phyloP scores from a whole-genome alignment of 2,329 filamentous ascomycete species.

The Chrysoporthe cubensis region DNA sequence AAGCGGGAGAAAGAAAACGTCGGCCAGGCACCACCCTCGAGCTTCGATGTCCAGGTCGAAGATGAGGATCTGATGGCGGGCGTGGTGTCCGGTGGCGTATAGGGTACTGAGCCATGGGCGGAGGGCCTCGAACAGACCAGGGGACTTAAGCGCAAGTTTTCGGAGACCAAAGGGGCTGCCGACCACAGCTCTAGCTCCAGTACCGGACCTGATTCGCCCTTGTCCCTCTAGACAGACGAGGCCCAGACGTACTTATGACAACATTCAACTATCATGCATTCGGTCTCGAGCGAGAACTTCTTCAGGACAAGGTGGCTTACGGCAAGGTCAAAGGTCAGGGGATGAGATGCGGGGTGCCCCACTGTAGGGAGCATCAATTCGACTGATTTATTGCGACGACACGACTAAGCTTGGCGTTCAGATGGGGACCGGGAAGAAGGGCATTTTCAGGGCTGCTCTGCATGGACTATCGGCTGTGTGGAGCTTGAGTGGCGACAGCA shows the following conservation, averaged over 20 bases:
- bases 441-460: not conserved
- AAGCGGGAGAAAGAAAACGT: constrained; percentile 51
- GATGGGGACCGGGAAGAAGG: not conserved
- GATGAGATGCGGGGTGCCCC: not conserved
- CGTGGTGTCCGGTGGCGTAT: constrained; percentile 30
- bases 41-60: constrained; percentile 54
- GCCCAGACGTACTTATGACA: not conserved
- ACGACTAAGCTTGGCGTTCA: constrained; percentile 20
- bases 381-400: constrained; percentile 1
- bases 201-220: not conserved
- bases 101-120: not conserved
- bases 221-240: not conserved
- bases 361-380: not conserved
- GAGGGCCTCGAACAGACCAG: not conserved
- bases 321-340: not conserved
- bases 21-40: constrained; percentile 36
- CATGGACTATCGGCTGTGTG: not conserved
- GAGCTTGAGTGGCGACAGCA: not conserved
- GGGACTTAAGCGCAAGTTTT: not conserved
- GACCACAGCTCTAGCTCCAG: not conserved
- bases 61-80: constrained; percentile 67
- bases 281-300: not conserved
- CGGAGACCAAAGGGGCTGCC: not conserved
- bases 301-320: not conserved
- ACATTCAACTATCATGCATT: not conserved